Percentiles rank a stretch among this genome's conserved stretches.
phyloP scores from a whole-genome alignment of 352 stramenopile species.

The Pythium grandisporangium region DNA sequence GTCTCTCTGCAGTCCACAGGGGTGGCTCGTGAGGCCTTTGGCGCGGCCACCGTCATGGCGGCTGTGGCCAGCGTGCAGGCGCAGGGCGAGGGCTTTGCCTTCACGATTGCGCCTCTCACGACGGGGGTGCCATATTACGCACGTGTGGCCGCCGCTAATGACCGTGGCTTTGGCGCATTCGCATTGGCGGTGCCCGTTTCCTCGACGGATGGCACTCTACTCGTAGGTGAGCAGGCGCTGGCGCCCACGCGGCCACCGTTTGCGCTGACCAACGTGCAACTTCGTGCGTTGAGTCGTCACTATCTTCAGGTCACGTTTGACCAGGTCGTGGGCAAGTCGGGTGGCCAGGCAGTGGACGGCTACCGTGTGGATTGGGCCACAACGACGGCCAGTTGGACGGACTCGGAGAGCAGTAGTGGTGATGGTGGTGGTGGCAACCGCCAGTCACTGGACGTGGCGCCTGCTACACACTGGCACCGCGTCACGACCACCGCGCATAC shows the following conservation, averaged over 20 bases:
- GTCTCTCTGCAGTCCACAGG: slow-evolving; percentile 16
- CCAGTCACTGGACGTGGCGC: slow-evolving; percentile 13
- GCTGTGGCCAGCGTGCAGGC: no score
- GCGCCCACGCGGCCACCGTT: slow-evolving; percentile 45
- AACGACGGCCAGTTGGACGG: no score
- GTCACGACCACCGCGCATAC: slow-evolving; percentile 65
- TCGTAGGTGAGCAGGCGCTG: no score
- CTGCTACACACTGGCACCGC: slow-evolving; percentile 35
- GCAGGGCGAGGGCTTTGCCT: slow-evolving; percentile 15
- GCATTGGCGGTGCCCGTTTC: slow-evolving; percentile 13
- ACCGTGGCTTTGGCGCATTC: slow-evolving; percentile 71
- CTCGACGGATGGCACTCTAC: slow-evolving; percentile 7
- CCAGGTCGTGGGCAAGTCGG: slow-evolving; percentile 39
- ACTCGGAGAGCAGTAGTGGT: no score
- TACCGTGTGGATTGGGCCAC: slow-evolving; percentile 52
- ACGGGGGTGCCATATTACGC: slow-evolving; percentile 67
- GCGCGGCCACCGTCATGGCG: slow-evolving; percentile 15
- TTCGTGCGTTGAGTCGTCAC: slow-evolving; percentile 21
- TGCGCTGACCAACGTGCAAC: slow-evolving; percentile 30
- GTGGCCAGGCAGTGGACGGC: slow-evolving; percentile 36
- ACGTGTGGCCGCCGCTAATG: slow-evolving; percentile 75
- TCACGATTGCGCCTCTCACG: slow-evolving; percentile 43
- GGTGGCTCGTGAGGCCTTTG: slow-evolving; percentile 25
- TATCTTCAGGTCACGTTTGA: slow-evolving; percentile 51
- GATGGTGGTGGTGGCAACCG: slow-evolving; percentile 17